These are phyloP conservation scores for Gilbertella persicaria DNA, from an alignment of 371 early-diverging fungal genomes.

Conservation along the genomic window DNA sequence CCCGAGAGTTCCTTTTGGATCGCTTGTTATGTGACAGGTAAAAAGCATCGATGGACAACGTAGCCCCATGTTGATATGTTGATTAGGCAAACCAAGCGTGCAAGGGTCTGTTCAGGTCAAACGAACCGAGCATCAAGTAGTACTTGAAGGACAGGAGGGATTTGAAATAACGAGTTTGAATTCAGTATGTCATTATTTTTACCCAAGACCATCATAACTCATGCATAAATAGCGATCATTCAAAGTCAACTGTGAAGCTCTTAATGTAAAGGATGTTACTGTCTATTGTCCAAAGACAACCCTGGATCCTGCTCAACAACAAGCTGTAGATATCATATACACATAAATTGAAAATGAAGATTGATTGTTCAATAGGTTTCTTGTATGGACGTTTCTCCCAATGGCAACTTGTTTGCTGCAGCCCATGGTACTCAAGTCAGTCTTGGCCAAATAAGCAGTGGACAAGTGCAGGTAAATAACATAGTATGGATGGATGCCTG, in stretches of 20 bases:
- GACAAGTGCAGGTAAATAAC: slow-evolving; percentile 40
- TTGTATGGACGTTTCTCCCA: slow-evolving; percentile 56
- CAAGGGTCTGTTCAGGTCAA: slow-evolving; percentile 21
- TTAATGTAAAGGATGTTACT: slow-evolving; percentile 6
- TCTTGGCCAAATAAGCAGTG: slow-evolving; percentile 43
- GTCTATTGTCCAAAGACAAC: slow-evolving; percentile 15
- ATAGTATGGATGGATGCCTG: too few species aligned
- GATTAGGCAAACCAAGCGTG: slow-evolving; percentile 12
- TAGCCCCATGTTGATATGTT: neutral
- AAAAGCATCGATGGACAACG: neutral
- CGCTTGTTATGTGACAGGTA: slow-evolving; percentile 55
- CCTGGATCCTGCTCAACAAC: slow-evolving; percentile 15
- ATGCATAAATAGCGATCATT: slow-evolving; percentile 40
- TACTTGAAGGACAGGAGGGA: slow-evolving; percentile 27
- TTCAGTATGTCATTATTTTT: slow-evolving; percentile 24
- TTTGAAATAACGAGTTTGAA: slow-evolving; percentile 23
- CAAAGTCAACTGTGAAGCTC: slow-evolving; percentile 31
- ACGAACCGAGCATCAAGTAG: neutral
- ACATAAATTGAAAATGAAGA: neutral
- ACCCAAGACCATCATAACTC: neutral
- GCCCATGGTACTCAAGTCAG: slow-evolving; percentile 42
- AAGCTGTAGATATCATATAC: slow-evolving; percentile 9
- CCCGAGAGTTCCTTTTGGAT: slow-evolving; percentile 52
- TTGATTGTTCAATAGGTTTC: slow-evolving; percentile 32
- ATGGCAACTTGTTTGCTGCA: slow-evolving; percentile 54